Evolutionary conservation across 1,139 yeast species (phyloP), one percentile per base, ranked within the genome.

Genomic region (Maudiozyma humilis): DNA sequence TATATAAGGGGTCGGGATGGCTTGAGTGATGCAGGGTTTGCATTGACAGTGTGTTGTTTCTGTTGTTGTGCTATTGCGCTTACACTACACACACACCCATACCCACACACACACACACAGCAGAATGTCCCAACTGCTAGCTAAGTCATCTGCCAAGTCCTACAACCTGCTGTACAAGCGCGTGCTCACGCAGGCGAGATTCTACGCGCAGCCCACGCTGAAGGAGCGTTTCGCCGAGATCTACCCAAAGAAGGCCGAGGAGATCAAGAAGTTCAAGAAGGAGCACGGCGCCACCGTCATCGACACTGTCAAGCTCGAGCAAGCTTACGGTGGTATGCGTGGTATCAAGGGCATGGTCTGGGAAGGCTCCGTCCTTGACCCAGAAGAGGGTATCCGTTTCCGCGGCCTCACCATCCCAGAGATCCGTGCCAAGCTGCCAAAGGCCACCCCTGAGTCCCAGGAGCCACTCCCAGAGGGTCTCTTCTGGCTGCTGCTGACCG

Each of bases 281-380:
- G 91, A 86, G 61, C 76, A 88, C 67, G 96, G 96, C 63, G 76
- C 81, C 67, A 82, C 93, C 62, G 91, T 67, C 50, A 87, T 93
- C 61, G 97, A 96, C 59, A 96, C 91, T 72, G 94, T 89, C 56
- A 74, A 81, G 54, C 77, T 91, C 56, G 96, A 87, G 71, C 97
- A 91, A 74, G 96, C 96, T 44, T 91, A 91, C 72, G 98, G 97
- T 76, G 98, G 98, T 78, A 87, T 86, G 96, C 82, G 96, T 73
- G 96, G 96, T 69, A 85, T 89, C 73, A 86, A 86, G 72, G 95
- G 96, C 63, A 76, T 91, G 60, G 96, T 91, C 50, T 91, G 97
- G 97, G 97, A 91, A 76, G 98, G 98, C 62, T 89, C 97, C 47
- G 98, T 91, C 46, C 77, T 91, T 68, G 98, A 91, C 71, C 94